Evolutionary conservation across 1,284 basidiomycete genomes (phyloP), one percentile per base, ranked within the genome.

Genomic region (Boletellus deceptivus): DNA sequence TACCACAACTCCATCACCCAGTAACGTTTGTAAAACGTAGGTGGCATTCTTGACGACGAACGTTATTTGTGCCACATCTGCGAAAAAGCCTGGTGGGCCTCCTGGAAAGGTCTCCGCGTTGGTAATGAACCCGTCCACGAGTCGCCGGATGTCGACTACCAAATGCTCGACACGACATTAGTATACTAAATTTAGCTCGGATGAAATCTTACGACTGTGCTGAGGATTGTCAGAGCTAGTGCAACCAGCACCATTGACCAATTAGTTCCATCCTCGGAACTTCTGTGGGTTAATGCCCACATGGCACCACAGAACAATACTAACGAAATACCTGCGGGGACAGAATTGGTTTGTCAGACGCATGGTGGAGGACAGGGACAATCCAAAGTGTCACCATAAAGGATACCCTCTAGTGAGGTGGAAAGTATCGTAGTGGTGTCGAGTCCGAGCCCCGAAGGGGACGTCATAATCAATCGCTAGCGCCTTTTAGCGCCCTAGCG

Each of bases 1-100:
- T 13, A 62, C 58, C 45, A 57, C 42, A 33, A 68, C 54, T 2
- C 55, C 64, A 48, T 65, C 63, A 17, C 64, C 62, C 6, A 65
- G 43, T 16, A 67, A 20, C 0, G 64, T 68, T 33, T 65, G 63
- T 24, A 66, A 11, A 43, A 52, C 36, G 18, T 66, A 65, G 16
- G 60, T 40, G 1, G 18, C 24, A 13, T 36, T 59, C 42, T 66
- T 66, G 45, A 63, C 48, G 14, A 66, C 27, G 31, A 59, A 62
- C 8, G 60, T 60, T 24, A 14, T 43, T 18, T 61, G 60, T 31
- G 49, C 53, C 10, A 50, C 43, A 27, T 63, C 62, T 8, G 53
- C 53, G 47, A 63, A 67, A 45, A 66, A 63, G 9, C 24, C 48
- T 10, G 33, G 13, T 7, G 61, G 49, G 14, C 57, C 61, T 0